Evolutionary conservation across 1,284 basidiomycete species (phyloP).

Genomic region (Leccinum laetum): DNA sequence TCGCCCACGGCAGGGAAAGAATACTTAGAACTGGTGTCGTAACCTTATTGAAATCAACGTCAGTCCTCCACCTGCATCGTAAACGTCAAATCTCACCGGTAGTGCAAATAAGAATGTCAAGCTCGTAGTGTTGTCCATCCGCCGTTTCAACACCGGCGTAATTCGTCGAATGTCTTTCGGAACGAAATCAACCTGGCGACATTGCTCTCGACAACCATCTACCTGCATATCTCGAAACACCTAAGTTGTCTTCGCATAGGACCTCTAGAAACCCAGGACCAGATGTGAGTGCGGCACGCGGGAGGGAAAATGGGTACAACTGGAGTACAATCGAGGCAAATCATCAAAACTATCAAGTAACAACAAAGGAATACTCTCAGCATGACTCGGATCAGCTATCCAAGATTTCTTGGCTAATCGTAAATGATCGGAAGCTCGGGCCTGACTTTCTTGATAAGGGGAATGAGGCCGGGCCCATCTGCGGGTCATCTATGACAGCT

Average conservation of each 20-base stretch:
- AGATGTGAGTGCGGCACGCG: conserved; percentile 58
- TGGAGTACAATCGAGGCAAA: conserved; percentile 28
- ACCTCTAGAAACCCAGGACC: conserved; percentile 69
- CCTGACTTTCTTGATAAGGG: conserved; percentile 78
- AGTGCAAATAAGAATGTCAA: conserved; percentile 62
- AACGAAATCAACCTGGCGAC: conserved; percentile 56
- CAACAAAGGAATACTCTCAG: too few species aligned
- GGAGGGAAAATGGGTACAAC: conserved; percentile 56
- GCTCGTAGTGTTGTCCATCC: conserved; percentile 51
- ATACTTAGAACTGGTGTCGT: conserved; percentile 51
- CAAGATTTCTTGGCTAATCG: conserved; percentile 56
- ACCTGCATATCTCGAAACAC: conserved; percentile 4
- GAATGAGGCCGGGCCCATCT: conserved; percentile 88
- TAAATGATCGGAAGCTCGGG: conserved; percentile 85
- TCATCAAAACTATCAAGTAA: too few species aligned
- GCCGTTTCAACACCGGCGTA: conserved; percentile 54
- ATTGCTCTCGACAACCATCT: neutral
- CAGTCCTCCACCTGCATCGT: neutral
- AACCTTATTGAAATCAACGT: conserved; percentile 34
- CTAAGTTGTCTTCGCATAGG: conserved; percentile 19
- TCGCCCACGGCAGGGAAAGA: conserved; percentile 55
- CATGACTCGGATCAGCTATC: conserved; percentile 46
- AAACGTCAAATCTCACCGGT: conserved; percentile 38
- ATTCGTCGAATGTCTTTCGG: conserved; percentile 49
- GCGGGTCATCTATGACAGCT: conserved; percentile 63